Base-by-base conservation (phyloP, 805 yeast species). In the Hyphopichia homilentoma region DNA sequence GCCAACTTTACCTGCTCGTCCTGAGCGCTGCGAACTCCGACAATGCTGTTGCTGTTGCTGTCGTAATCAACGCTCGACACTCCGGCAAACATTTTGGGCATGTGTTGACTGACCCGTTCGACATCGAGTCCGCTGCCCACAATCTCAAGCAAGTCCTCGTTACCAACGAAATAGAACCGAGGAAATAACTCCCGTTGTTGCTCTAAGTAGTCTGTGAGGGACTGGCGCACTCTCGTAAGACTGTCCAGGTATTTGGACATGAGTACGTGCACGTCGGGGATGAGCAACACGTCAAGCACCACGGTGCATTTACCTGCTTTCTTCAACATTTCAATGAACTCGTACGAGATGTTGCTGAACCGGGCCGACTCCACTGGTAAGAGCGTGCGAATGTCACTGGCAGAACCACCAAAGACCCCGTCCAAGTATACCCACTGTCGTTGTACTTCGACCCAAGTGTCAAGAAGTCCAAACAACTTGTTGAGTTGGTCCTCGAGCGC, bases 391-490 rank as follows among this genome's bases (percentile, higher is more conserved):
- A 88, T 71, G 23, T 81, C 87, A 2, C 65, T 64, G 26, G 71
- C 74, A 13, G 43, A 36, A 1, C 68, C 60, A 4, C 75, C 79
- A 47, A 90, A 82, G 0, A 87, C 77, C 2, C 95, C 96, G 41
- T 77, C 81, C 15, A 89, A 63, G 50, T 90, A 87, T 1, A 85
- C 75, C 95, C 95, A 89, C 46, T 81, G 85, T n/a, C 81, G 64
- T 54, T 90, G 97, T 2, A 79, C 84, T 21, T 86, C 95, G 17
- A 83, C 70, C 95, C 96, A 88, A 0, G 57, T 48, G 40, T 79
- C 85, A 21, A 84, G 62, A 2, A 84, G 49, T 1, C 62, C 59
- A 26, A 68, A 69, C 1, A 86, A 44, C 1, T 50, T 44, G 28
- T 70, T 72, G n/a, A 90, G 49, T 34, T 67, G 73, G 0, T 60